Percentiles rank a stretch among this genome's conserved stretches.
Evolutionary conservation across 2,329 filamentous ascomycete genomes (phyloP).

Genomic region (Xylaria sp.): DNA sequence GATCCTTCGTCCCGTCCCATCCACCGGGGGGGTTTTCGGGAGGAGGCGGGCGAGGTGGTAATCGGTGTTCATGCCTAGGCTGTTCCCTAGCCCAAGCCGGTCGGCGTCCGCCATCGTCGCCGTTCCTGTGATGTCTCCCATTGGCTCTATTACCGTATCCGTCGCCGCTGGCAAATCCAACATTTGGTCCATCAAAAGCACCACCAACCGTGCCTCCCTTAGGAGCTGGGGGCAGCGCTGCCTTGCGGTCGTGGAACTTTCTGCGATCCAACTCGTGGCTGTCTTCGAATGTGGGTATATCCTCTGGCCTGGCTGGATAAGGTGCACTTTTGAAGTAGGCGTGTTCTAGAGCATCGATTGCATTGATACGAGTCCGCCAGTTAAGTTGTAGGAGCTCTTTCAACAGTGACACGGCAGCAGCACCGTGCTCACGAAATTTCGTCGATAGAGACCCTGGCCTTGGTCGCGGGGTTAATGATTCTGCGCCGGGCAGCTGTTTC

Average conservation of each 20-base stretch:
- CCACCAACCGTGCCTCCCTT: conserved; percentile 89
- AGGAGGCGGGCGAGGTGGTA: conserved; percentile 64
- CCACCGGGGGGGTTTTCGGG: conserved; percentile 54
- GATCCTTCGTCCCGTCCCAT: conserved; percentile 53
- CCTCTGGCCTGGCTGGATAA: conserved; percentile 81
- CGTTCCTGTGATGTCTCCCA: conserved; percentile 54
- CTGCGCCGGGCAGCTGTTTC: conserved; percentile 82
- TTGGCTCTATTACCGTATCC: conserved; percentile 63
- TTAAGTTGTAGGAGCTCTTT: conserved; percentile 87
- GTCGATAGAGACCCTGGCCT: conserved; percentile 73
- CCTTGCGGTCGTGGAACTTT: conserved; percentile 88
- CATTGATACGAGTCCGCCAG: conserved; percentile 89
- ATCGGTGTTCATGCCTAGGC: conserved; percentile 51
- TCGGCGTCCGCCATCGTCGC: conserved; percentile 56
- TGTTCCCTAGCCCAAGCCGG: conserved; percentile 67
- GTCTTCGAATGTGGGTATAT: conserved; percentile 92
- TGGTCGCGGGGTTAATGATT: conserved; percentile 73
- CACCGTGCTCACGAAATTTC: conserved; percentile 79
- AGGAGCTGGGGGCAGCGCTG: conserved; percentile 86
- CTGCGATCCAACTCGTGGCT: conserved; percentile 96
- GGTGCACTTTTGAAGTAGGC: conserved; percentile 87
- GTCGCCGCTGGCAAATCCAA: conserved; percentile 63
- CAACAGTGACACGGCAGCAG: conserved; percentile 80
- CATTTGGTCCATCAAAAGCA: conserved; percentile 61
- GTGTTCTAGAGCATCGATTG: conserved; percentile 91